Conservation (phyloP, 2,329 filamentous ascomycete species). For the Aspergillus sclerotialis region DNA sequence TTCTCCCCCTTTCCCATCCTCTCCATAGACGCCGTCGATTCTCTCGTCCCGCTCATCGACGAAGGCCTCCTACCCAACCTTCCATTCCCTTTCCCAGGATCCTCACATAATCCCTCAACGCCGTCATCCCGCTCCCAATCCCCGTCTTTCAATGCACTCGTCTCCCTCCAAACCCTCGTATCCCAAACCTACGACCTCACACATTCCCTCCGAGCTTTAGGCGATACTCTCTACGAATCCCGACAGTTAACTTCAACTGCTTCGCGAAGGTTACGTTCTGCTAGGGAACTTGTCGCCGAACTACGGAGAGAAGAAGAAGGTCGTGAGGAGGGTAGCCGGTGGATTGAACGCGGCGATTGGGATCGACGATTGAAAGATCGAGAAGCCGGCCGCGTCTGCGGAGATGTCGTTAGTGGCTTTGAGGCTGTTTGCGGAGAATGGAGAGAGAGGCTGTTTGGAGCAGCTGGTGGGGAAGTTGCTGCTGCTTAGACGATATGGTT, state of each 20-base stretch:
- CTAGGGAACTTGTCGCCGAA: slow-evolving; percentile 78
- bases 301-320: slow-evolving; percentile 76
- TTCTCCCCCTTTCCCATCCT: too few species aligned
- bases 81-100: slow-evolving; percentile 39
- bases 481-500: too few species aligned
- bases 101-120: slow-evolving; percentile 18
- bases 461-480: slow-evolving; percentile 32
- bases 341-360: slow-evolving; percentile 79
- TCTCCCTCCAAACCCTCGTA: slow-evolving; percentile 62
- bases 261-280: slow-evolving; percentile 68
- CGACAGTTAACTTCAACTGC: slow-evolving; percentile 80
- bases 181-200: slow-evolving; percentile 66
- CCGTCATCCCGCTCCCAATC: slow-evolving; percentile 25
- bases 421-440: slow-evolving; percentile 83
- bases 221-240: slow-evolving; percentile 90
- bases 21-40: too few species aligned
- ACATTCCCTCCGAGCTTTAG: slow-evolving; percentile 74
- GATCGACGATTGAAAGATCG: slow-evolving; percentile 65
- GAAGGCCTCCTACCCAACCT: slow-evolving; percentile 45
- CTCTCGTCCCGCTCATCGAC: slow-evolving; percentile 51
- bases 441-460: slow-evolving; percentile 70
- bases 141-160: slow-evolving; percentile 42
- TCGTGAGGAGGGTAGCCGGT: slow-evolving; percentile 72
- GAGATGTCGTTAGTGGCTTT: slow-evolving; percentile 84
- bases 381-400: slow-evolving; percentile 77